A percentile compares a stretch with the other conserved stretches of the same genome.
These are phyloP conservation scores for Fusarium kyushuense DNA, from an alignment of 2,329 filamentous ascomycete species.

Conservation along the genomic window DNA sequence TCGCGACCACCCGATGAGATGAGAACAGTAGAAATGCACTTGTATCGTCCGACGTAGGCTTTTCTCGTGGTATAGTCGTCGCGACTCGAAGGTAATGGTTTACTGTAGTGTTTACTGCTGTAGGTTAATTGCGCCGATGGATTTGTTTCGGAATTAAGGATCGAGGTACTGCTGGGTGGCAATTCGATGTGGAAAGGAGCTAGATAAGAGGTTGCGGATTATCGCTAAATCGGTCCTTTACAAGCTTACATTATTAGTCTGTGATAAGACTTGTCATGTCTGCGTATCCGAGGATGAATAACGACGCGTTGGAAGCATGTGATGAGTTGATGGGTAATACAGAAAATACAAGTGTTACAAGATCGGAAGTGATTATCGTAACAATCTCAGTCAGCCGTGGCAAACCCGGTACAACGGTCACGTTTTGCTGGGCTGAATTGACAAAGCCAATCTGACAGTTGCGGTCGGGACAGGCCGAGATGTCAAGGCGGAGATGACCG, in stretches of 20 bases:
- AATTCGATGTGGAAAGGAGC: neutral
- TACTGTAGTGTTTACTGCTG: no score
- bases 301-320: neutral
- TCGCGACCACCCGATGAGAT: no score
- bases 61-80: neutral
- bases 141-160: neutral
- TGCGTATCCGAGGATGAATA: neutral
- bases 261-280: neutral
- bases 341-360: neutral
- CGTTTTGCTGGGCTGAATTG: neutral
- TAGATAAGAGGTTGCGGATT: neutral
- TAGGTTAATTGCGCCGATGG: neutral
- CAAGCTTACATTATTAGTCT: slow-evolving; percentile 2
- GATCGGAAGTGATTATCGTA: neutral
- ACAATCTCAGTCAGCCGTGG: neutral
- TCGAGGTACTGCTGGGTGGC: neutral
- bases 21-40: no score
- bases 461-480: slow-evolving; percentile 31
- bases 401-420: slow-evolving; percentile 4
- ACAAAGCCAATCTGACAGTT: slow-evolving; percentile 2
- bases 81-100: neutral
- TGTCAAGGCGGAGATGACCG: slow-evolving; percentile 29
- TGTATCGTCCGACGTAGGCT: no score
- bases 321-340: neutral
- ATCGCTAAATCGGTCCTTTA: neutral